phyloP scores from a whole-genome alignment of 1,284 basidiomycete species.

The Microbotryum saponariae region DNA sequence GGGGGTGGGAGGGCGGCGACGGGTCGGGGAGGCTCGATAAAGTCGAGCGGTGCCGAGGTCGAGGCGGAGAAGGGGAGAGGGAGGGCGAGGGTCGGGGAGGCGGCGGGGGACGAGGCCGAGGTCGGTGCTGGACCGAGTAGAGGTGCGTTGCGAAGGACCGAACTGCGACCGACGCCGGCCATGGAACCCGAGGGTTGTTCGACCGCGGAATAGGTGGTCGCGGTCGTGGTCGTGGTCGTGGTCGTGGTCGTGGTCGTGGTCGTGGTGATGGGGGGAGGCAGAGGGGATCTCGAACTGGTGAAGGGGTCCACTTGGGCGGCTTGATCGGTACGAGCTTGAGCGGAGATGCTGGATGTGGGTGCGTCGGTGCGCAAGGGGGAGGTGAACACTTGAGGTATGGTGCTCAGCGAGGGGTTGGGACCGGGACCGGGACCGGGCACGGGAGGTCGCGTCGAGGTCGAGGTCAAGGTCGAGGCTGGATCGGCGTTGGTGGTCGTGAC shows the following conservation, averaged over 20 bases:
- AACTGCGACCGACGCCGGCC: slow-evolving; percentile 26
- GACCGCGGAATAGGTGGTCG: no score
- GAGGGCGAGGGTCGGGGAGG: not conserved
- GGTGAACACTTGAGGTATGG: not conserved
- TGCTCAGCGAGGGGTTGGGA: not conserved
- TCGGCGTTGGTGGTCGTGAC: no score
- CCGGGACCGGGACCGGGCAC: not conserved
- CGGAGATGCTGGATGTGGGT: no score
- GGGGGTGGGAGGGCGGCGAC: slow-evolving; percentile 9
- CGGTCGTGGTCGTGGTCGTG: no score
- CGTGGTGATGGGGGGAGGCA: no score
- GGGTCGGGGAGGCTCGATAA: not conserved
- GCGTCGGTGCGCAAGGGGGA: no score
- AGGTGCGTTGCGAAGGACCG: slow-evolving; percentile 11
- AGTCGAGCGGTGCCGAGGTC: not conserved
- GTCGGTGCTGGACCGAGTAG: not conserved
- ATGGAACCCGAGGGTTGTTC: not conserved
- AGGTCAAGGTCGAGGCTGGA: not conserved
- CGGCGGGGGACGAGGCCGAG: no score
- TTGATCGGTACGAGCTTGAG: no score
- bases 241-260: no score
- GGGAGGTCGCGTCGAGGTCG: not conserved
- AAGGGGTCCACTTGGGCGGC: no score
- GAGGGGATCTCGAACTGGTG: no score
- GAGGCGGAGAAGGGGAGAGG: not conserved